Evolutionary conservation across 2,329 filamentous ascomycete species (phyloP).

Genomic region (Sclerotinia minor): DNA sequence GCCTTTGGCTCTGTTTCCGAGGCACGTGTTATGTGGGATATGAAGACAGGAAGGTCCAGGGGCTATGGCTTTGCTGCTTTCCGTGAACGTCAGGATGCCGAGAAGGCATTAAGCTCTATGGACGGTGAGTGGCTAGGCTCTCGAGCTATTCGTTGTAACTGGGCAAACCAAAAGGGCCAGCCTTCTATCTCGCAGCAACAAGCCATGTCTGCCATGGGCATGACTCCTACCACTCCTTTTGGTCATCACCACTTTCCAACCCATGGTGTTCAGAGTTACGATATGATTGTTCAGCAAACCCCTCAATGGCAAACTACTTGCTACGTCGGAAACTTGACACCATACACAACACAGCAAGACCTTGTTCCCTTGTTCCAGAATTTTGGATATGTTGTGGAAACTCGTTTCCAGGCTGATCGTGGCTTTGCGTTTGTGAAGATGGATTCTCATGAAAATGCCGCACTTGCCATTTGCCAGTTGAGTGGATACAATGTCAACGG

Average conservation of each 20-base stretch:
- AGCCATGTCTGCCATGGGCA: constrained; percentile 94
- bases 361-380: constrained; percentile 98
- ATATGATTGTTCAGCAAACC: constrained; percentile 94
- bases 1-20: constrained; percentile 95
- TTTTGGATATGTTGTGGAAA: constrained; percentile 96
- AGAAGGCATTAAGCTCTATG: constrained; percentile 96
- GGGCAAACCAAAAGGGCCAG: constrained; percentile 99
- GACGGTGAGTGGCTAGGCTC: constrained; percentile 99
- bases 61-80: constrained; percentile 98
- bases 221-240: constrained; percentile 95
- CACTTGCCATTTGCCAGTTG: constrained; percentile 97
- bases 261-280: constrained; percentile 94
- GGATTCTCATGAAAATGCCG: constrained; percentile 96
- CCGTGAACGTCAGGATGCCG: constrained; percentile 87
- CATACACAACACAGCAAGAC: constrained; percentile 95
- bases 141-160: constrained; percentile 97
- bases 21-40: constrained; percentile 99
- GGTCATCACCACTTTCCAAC: constrained; percentile 98
- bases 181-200: constrained; percentile 97
- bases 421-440: constrained; percentile 99
- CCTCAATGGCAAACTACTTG: constrained; percentile 97
- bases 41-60: constrained; percentile 97
- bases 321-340: constrained; percentile 96
- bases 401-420: constrained; percentile 94
- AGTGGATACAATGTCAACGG: constrained; percentile 98